phyloP scores from a whole-genome alignment of 108 stramenopile genomes.

The Skeletonema potamos region DNA sequence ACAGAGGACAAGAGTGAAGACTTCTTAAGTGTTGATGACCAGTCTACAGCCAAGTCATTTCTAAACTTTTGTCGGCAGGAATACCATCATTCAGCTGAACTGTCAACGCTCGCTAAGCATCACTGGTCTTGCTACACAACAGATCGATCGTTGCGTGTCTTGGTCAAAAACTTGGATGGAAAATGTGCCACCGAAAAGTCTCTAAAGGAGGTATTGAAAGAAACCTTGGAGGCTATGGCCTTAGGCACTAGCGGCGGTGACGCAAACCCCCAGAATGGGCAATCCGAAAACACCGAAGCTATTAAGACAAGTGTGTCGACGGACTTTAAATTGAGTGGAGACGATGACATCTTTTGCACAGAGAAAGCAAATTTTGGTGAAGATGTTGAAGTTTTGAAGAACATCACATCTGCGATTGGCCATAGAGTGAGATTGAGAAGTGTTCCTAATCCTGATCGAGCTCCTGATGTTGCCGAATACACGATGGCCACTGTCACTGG shows the following conservation, averaged over 20 bases:
- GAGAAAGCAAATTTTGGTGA: constrained; percentile 17
- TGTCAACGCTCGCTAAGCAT: constrained; percentile 53
- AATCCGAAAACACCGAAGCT: constrained; percentile 30
- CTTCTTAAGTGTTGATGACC: constrained; percentile 39
- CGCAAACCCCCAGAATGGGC: constrained; percentile 7
- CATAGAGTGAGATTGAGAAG: constrained; percentile 62
- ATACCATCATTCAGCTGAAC: constrained; percentile 65
- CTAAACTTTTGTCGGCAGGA: constrained; percentile 67
- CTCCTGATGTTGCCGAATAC: constrained; percentile 65
- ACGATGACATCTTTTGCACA: constrained; percentile 31
- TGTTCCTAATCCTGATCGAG: constrained; percentile 58
- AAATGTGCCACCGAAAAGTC: constrained; percentile 60
- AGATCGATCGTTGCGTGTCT: constrained; percentile 64
- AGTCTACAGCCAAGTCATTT: constrained; percentile 41
- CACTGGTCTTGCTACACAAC: constrained; percentile 79
- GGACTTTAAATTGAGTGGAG: constrained; percentile 26
- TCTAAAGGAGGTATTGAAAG: constrained; percentile 73
- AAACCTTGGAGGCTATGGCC: constrained; percentile 65
- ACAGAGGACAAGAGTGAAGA: constrained; percentile 68
- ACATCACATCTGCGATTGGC: constrained; percentile 66
- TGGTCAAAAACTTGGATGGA: constrained; percentile 77
- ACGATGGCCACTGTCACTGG: constrained; percentile 62
- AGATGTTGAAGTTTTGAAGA: constrained; percentile 24
- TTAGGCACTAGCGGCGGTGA: constrained; percentile 23
- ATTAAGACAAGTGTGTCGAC: constrained; percentile 6